Evolutionary conservation across 73 alveolate species (phyloP).

Genomic region (Uronychia setigera): DNA sequence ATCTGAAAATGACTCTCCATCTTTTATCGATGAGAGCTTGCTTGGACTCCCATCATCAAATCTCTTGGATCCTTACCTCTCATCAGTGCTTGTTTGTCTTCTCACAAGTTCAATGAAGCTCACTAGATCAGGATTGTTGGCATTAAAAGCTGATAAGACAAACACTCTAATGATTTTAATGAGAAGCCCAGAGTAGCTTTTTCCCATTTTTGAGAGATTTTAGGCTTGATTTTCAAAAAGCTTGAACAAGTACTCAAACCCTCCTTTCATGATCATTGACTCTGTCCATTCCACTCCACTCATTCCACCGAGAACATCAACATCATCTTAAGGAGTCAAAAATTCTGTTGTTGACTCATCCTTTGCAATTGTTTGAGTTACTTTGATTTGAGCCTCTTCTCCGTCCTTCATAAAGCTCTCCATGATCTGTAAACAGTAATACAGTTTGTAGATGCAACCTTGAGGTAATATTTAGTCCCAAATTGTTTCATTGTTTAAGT

Average conservation of each 20-base stretch:
- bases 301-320: background rate
- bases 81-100: background rate
- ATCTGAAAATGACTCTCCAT: too few species aligned
- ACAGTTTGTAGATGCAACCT: constrained; percentile 60
- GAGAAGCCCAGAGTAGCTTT: constrained; percentile 54
- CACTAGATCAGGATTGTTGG: constrained; percentile 18
- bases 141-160: constrained; percentile 62
- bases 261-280: constrained; percentile 36
- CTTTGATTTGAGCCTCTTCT: constrained; percentile 35
- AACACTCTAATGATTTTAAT: constrained; percentile 51
- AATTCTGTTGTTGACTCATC: background rate
- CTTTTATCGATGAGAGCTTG: background rate
- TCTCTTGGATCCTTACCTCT: background rate
- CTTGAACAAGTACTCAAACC: constrained; percentile 56
- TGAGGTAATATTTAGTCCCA: constrained; percentile 67
- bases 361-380: background rate
- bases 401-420: constrained; percentile 78
- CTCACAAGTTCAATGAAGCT: constrained; percentile 14
- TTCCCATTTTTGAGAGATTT: constrained; percentile 16
- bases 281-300: constrained; percentile 41
- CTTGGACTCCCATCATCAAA: background rate
- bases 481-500: too few species aligned
- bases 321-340: background rate
- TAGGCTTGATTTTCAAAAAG: constrained; percentile 21
- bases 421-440: constrained; percentile 69